Evolutionary conservation across 805 yeast genomes (phyloP), one percentile per base, ranked within the genome.

Genomic region (Yarrowia sp.): DNA sequence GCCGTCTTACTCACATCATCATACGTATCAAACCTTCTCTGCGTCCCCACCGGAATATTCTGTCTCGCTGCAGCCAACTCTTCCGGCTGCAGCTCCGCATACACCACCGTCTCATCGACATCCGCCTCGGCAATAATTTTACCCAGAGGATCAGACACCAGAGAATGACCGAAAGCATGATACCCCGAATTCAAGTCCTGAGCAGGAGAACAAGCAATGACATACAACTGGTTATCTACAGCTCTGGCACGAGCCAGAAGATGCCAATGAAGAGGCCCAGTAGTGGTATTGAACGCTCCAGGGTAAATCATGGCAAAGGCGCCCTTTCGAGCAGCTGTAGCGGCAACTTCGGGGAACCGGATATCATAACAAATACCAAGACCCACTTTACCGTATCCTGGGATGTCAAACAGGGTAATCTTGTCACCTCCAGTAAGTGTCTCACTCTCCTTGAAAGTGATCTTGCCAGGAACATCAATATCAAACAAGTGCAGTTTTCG

Each of bases 241-340:
- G 98, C 98, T 55, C 98, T 80, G 0, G 96, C 88, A 38, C 86
- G 79, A 0, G 89, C 97, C 64, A 93, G 78, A 14, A 86, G 75
- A 65, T 85, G 83, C 96, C 98, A 93, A 73, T 93, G 99, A 1
- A 92, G 88, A 47, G 89, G 89, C 0, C 99, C 99, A 0, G 99
- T 93, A 68, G 87, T 87, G 75, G 88, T 82, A 9, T 97, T 95
- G 80, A 96, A 95, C 0, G 98, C 98, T 48, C 96, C 88, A 0
- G 99, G 98, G 71, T 82, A 93, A 1, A 96, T 84, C 68, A 93
- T 74, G 18, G 96, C 82, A 67, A 90, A 83, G 0, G 97, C 96
- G 6, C 96, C 96, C 42, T 72, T 69, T 31, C 81, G 74, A 11
- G 80, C 79, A 68, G 97, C 91, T 68, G 90, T 76, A 41, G 88